Evolutionary conservation across 805 yeast genomes (phyloP).

Genomic region (Candida chauliodis): DNA sequence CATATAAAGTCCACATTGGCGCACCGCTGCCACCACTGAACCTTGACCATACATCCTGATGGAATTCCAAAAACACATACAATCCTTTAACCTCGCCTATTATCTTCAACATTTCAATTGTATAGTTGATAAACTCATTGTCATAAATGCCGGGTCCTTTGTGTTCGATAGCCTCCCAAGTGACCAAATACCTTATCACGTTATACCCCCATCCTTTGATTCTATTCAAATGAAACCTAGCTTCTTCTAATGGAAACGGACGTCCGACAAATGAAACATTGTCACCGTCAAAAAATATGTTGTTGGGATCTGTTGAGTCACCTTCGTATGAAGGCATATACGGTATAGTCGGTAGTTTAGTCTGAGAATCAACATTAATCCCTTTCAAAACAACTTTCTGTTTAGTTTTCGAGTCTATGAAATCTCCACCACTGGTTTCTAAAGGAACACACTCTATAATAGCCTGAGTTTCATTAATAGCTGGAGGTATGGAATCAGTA

Average conservation of each 20-base stretch:
- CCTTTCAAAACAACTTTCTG: slow-evolving; percentile 69
- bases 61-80: slow-evolving; percentile 81
- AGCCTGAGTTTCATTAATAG: slow-evolving; percentile 7
- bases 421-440: slow-evolving; percentile 42
- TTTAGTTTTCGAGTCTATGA: slow-evolving; percentile 50
- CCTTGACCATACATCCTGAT: slow-evolving; percentile 93
- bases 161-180: slow-evolving; percentile 95
- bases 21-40: slow-evolving; percentile 91
- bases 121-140: slow-evolving; percentile 67
- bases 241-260: slow-evolving; percentile 76
- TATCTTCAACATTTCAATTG: slow-evolving; percentile 56
- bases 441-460: slow-evolving; percentile 21
- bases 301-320: slow-evolving; percentile 29
- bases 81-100: slow-evolving; percentile 65
- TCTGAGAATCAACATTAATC: slow-evolving; percentile 72
- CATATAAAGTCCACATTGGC: slow-evolving; percentile 87
- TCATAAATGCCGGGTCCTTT: slow-evolving; percentile 83
- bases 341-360: slow-evolving; percentile 68
- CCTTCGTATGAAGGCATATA: slow-evolving; percentile 40
- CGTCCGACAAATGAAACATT: slow-evolving; percentile 76
- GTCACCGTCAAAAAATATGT: slow-evolving; percentile 66
- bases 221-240: slow-evolving; percentile 62
- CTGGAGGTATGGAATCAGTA: slow-evolving; percentile 13
- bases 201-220: slow-evolving; percentile 82
- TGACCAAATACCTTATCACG: slow-evolving; percentile 66